These are phyloP conservation scores for Cryoendolithus antarcticus DNA, from an alignment of 2,329 filamentous ascomycete genomes.

Conservation along the genomic window DNA sequence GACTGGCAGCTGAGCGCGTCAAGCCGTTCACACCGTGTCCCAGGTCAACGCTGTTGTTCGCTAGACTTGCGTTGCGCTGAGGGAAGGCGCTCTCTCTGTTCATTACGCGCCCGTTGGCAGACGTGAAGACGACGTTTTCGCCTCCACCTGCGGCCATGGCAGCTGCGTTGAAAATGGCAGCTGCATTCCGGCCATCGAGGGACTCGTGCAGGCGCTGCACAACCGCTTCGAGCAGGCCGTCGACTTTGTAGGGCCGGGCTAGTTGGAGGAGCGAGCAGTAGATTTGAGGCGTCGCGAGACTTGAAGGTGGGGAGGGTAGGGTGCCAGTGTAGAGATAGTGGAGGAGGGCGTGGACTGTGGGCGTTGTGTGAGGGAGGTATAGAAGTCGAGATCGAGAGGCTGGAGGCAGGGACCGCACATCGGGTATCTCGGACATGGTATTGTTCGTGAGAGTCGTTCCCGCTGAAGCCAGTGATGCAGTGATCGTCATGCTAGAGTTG, in stretches of 20 bases:
- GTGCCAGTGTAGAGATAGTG: conserved; percentile 91
- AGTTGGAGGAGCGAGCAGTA: conserved; percentile 91
- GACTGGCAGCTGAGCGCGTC: conserved; percentile 20
- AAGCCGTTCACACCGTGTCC: conserved; percentile 21
- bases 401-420: conserved; percentile 41
- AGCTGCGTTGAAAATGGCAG: conserved; percentile 93
- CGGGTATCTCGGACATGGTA: conserved; percentile 37
- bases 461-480: conserved; percentile 35
- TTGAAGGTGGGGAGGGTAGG: conserved; percentile 61
- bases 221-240: conserved; percentile 82
- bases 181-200: conserved; percentile 85
- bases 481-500: conserved; percentile 78
- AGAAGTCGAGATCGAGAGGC: conserved; percentile 66
- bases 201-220: conserved; percentile 82
- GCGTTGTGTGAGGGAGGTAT: conserved; percentile 82
- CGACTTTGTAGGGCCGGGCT: conserved; percentile 81
- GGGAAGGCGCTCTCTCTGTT: conserved; percentile 26
- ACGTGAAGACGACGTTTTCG: conserved; percentile 59
- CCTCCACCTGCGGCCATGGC: conserved; percentile 96
- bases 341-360: conserved; percentile 79
- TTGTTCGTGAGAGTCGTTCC: conserved; percentile 33
- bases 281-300: conserved; percentile 84
- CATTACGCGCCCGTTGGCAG: conserved; percentile 11
- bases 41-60: background rate
- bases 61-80: conserved; percentile 6